A percentile compares a stretch with the other conserved stretches of the same genome.
Evolutionary conservation across 257 asterid species (phyloP).

Genomic region (Orobanche coerulescens): DNA sequence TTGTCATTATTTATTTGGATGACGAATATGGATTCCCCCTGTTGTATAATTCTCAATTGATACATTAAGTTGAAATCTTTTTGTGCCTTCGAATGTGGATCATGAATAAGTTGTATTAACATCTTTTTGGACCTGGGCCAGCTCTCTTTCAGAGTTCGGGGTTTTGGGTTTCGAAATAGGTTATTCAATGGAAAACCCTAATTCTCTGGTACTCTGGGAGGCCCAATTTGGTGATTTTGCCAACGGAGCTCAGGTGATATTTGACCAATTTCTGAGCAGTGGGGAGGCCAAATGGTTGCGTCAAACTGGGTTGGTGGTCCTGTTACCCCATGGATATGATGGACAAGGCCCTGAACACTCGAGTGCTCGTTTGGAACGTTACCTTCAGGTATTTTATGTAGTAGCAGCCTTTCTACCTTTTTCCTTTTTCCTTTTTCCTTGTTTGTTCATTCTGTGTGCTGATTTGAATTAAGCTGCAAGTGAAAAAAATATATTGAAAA

Average conservation of each 20-base stretch:
- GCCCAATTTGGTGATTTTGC: conserved; percentile 79
- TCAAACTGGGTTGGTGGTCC: conserved; percentile 52
- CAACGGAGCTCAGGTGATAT: conserved; percentile 71
- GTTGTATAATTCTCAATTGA: background rate
- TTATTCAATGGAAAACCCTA: conserved; percentile 95
- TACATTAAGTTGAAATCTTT: background rate
- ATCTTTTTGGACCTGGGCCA: conserved; percentile 25
- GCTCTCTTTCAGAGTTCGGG: conserved; percentile 93
- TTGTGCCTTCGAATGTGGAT: conserved; percentile 7
- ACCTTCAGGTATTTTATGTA: conserved; percentile 41
- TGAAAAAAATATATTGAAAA: background rate
- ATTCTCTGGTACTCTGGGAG: conserved; percentile 81
- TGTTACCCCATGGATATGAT: conserved; percentile 71
- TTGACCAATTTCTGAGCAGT: conserved; percentile 67
- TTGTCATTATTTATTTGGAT: conserved; percentile 19
- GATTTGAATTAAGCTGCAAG: background rate
- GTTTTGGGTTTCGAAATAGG: conserved; percentile 92
- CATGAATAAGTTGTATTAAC: conserved; percentile 13
- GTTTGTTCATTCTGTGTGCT: conserved; percentile 7
- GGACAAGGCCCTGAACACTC: conserved; percentile 88
- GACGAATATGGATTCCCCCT: background rate
- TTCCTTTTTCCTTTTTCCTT: background rate
- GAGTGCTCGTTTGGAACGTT: conserved; percentile 79
- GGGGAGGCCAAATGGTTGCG: conserved; percentile 85
- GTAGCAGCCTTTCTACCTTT: conserved; percentile 11